Evolutionary conservation across 129 eudicot species (phyloP).

Genomic region (Logfia minima): DNA sequence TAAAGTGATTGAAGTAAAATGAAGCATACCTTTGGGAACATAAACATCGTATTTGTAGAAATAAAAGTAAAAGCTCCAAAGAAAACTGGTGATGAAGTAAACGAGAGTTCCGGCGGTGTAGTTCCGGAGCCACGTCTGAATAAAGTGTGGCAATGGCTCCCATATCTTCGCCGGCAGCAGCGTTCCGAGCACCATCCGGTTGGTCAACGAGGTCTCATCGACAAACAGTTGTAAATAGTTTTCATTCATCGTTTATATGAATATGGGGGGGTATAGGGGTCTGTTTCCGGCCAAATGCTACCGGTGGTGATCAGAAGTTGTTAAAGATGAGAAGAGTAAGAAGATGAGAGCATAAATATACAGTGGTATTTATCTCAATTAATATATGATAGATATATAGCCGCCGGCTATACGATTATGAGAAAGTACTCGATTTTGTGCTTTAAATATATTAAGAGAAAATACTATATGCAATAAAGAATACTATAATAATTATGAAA

Average conservation of each 20-base stretch:
- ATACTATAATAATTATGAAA: no score
- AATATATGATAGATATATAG: no score
- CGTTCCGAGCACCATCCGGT: constrained; percentile 58
- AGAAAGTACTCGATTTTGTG: no score
- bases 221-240: constrained; percentile 48
- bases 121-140: constrained; percentile 84
- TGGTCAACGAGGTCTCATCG: constrained; percentile 62
- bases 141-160: constrained; percentile 60
- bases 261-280: not conserved
- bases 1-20: not conserved
- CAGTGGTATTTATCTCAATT: no score
- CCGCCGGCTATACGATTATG: no score
- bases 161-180: constrained; percentile 59
- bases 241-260: constrained; percentile 32
- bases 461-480: no score
- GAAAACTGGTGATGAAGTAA: constrained; percentile 58
- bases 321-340: no score
- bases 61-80: constrained; percentile 89
- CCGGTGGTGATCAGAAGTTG: no score
- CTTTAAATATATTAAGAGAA: no score
- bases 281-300: not conserved
- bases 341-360: no score
- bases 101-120: constrained; percentile 66
- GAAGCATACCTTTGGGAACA: constrained; percentile 71
- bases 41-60: constrained; percentile 61